Conservation (phyloP, 768 basidiomycete genomes). For the Boletus pseudopeckii region DNA sequence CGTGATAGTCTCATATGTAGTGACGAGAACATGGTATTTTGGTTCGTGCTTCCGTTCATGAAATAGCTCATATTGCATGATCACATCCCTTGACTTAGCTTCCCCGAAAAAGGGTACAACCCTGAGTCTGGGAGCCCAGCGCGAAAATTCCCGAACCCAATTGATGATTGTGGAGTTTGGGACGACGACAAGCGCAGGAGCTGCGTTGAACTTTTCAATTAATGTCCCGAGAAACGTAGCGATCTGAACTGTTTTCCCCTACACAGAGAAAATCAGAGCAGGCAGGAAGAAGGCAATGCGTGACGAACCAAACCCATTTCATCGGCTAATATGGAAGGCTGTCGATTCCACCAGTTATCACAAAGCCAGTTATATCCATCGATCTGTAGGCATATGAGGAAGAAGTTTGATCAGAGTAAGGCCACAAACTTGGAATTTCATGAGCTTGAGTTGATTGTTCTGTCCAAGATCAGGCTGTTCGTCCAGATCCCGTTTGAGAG, state of each 20-base stretch:
- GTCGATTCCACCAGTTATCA: conserved; percentile 84
- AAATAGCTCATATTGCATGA: conserved; percentile 78
- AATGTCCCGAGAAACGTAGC: conserved; percentile 76
- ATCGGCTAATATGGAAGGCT: conserved; percentile 88
- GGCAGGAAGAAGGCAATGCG: background rate
- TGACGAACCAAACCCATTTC: conserved; percentile 87
- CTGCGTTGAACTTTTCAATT: conserved; percentile 51
- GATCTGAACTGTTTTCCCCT: conserved; percentile 94
- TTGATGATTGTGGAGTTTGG: conserved; percentile 96
- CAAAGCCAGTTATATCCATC: conserved; percentile 84
- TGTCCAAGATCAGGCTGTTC: conserved; percentile 69
- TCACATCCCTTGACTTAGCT: conserved; percentile 70
- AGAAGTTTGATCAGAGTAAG: conserved; percentile 2
- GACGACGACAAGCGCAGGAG: conserved; percentile 86
- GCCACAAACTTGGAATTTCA: conserved; percentile 77
- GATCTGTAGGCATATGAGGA: conserved; percentile 41
- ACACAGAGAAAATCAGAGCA: conserved; percentile 4
- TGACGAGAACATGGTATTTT: conserved; percentile 87
- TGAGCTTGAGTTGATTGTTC: conserved; percentile 56
- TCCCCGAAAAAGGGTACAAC: conserved; percentile 90
- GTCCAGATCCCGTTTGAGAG: conserved; percentile 43
- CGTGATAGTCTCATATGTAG: conserved; percentile 87
- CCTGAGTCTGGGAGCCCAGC: conserved; percentile 60
- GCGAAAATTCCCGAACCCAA: conserved; percentile 92
- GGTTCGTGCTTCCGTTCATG: conserved; percentile 53